Conservation (phyloP, 169 alveolate species). For the Theileria luwenshuni region DNA sequence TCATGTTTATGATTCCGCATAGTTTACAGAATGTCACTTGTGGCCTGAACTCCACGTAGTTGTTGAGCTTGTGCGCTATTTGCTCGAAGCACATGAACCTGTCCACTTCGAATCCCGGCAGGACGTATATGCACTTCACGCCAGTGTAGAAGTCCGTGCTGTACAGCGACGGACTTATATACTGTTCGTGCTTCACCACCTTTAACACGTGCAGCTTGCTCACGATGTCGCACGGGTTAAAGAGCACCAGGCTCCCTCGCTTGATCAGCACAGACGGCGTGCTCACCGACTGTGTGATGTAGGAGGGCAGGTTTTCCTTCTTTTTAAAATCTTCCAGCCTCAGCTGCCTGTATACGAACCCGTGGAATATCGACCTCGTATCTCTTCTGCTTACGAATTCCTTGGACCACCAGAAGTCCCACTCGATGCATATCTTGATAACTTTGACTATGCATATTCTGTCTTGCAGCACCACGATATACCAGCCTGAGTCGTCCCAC, state of each 20-base stretch:
- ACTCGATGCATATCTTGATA: constrained; percentile 80
- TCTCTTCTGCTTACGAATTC: constrained; percentile 86
- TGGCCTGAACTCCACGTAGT: constrained; percentile 8
- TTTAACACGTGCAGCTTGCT: constrained; percentile 58
- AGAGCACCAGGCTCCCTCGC: constrained; percentile 51
- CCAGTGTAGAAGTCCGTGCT: constrained; percentile 62
- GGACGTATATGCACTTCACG: constrained; percentile 49
- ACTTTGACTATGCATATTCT: constrained; percentile 78
- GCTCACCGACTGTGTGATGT: background rate
- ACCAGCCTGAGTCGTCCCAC: constrained; percentile 55
- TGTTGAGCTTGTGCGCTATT: constrained; percentile 7
- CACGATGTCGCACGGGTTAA: constrained; percentile 65
- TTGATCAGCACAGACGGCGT: constrained; percentile 42
- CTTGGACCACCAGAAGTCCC: constrained; percentile 88
- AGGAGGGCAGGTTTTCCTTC: background rate
- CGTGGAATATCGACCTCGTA: constrained; percentile 81
- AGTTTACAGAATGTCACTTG: constrained; percentile 37
- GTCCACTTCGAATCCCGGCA: constrained; percentile 66
- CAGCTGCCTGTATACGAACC: constrained; percentile 51
- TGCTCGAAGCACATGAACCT: constrained; percentile 30
- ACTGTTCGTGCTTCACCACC: constrained; percentile 48
- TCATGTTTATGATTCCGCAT: constrained; percentile 50
- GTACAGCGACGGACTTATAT: constrained; percentile 53
- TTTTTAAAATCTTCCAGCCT: constrained; percentile 21
- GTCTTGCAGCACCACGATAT: constrained; percentile 78